A percentile compares a stretch with the other conserved stretches of the same genome.
Evolutionary conservation across 139 green algal species (phyloP).

Genomic region (Spirogloea muscicola): DNA sequence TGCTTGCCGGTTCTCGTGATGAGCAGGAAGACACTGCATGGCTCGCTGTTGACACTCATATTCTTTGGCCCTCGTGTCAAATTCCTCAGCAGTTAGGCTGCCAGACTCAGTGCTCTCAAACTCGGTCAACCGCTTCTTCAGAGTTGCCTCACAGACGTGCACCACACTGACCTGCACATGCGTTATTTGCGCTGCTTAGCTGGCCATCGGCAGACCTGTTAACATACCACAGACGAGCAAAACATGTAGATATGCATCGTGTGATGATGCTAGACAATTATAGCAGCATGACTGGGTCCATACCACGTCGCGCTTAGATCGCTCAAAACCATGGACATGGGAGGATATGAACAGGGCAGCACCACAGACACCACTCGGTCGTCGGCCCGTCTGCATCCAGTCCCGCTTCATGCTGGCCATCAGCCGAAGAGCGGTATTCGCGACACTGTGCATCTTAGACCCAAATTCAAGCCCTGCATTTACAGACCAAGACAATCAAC

Average conservation of each 20-base stretch:
- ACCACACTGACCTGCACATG: conserved; percentile 59
- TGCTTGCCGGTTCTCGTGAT: too few species aligned
- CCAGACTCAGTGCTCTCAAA: conserved; percentile 63
- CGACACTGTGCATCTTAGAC: conserved; percentile 56
- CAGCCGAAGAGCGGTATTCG: conserved; percentile 80
- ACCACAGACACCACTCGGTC: conserved; percentile 86
- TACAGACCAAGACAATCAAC: neutral
- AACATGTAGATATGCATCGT: too few species aligned
- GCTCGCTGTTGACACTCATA: too few species aligned
- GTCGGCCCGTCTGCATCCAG: conserved; percentile 90
- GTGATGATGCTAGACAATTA: too few species aligned
- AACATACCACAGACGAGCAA: too few species aligned
- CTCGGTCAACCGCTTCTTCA: conserved; percentile 80
- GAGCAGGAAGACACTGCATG: too few species aligned
- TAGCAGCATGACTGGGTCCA: too few species aligned
- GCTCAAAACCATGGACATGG: conserved; percentile 82
- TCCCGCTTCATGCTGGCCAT: conserved; percentile 96
- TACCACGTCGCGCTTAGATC: conserved; percentile 72
- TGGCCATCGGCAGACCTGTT: neutral
- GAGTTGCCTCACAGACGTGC: conserved; percentile 85
- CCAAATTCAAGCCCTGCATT: conserved; percentile 46
- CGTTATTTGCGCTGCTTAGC: neutral
- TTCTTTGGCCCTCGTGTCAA: conserved; percentile 40
- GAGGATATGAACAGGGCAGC: conserved; percentile 89
- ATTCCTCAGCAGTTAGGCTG: conserved; percentile 57